Evolutionary conservation across 306 rosid genomes (phyloP).

Genomic region (Corylus heterophylla): DNA sequence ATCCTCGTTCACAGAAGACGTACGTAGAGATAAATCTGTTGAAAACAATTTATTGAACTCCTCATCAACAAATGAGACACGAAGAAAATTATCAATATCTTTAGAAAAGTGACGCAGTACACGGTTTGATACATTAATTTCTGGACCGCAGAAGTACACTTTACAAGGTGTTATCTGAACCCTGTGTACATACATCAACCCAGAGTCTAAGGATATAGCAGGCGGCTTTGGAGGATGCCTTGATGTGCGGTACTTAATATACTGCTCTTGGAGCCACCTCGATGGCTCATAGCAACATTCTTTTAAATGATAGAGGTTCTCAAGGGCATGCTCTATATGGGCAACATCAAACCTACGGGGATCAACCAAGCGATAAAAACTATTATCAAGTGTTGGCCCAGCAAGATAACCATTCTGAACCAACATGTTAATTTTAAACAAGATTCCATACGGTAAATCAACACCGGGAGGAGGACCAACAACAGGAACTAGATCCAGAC

Average conservation of each 20-base stretch:
- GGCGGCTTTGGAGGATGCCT: slow-evolving; percentile 45
- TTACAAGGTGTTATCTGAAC: slow-evolving; percentile 75
- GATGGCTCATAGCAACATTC: slow-evolving; percentile 72
- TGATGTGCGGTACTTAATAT: slow-evolving; percentile 33
- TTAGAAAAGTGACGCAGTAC: slow-evolving; percentile 51
- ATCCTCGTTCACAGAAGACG: slow-evolving; percentile 27
- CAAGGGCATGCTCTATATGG: slow-evolving; percentile 56
- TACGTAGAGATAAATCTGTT: slow-evolving; percentile 64
- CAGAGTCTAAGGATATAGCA: slow-evolving; percentile 51
- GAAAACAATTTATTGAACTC: slow-evolving; percentile 64
- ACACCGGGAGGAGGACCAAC: slow-evolving; percentile 57
- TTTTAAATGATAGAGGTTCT: slow-evolving; percentile 51
- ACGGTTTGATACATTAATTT: slow-evolving; percentile 84
- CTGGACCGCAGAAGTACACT: slow-evolving; percentile 73
- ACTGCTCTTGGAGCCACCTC: slow-evolving; percentile 60
- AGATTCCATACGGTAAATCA: slow-evolving; percentile 56
- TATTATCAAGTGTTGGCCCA: slow-evolving; percentile 54
- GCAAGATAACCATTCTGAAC: slow-evolving; percentile 70
- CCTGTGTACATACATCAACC: slow-evolving; percentile 72
- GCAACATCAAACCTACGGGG: slow-evolving; percentile 33
- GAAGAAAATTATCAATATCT: slow-evolving; percentile 61
- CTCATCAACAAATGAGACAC: slow-evolving; percentile 90
- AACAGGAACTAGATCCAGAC: slow-evolving; percentile 52
- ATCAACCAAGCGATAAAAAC: slow-evolving; percentile 62
- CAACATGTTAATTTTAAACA: slow-evolving; percentile 67